phyloP scores from a whole-genome alignment of 352 stramenopile genomes.

The Thraustochytrium striatum region DNA sequence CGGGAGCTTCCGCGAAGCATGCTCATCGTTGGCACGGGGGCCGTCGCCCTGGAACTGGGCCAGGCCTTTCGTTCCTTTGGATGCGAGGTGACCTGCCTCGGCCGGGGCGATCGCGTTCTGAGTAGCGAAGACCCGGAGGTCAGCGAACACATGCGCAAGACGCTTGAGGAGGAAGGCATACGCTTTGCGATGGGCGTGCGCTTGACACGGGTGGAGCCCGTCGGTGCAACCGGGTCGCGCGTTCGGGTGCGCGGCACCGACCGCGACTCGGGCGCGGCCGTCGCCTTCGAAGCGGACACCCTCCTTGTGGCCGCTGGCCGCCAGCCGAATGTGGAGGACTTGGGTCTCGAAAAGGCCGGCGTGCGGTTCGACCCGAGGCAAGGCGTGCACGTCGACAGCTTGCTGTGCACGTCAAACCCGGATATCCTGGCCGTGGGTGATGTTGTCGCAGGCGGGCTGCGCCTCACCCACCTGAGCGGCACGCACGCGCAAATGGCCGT shows the following conservation, averaged over 20 bases:
- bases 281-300: constrained; percentile 57
- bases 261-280: constrained; percentile 41
- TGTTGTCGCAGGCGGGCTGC: constrained; percentile 65
- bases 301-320: constrained; percentile 68
- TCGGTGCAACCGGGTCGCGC: constrained; percentile 42
- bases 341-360: constrained; percentile 65
- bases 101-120: constrained; percentile 60
- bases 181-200: constrained; percentile 57
- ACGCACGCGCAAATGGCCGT: constrained; percentile 66
- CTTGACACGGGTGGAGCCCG: constrained; percentile 52
- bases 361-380: constrained; percentile 62
- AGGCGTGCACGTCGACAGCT: constrained; percentile 69
- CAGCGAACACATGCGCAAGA: constrained; percentile 57
- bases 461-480: constrained; percentile 70
- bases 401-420: constrained; percentile 65
- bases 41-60: constrained; percentile 76
- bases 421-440: constrained; percentile 72
- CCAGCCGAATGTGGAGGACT: constrained; percentile 66
- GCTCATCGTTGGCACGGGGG: constrained; percentile 67
- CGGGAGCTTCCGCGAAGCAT: constrained; percentile 63
- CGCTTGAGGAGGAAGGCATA: constrained; percentile 65
- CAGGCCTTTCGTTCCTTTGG: constrained; percentile 70
- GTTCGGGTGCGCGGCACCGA: constrained; percentile 25
- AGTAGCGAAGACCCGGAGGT: constrained; percentile 67
- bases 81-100: constrained; percentile 66